Percentiles rank a stretch among this genome's conserved stretches.
These are phyloP conservation scores for Cajanus cajan DNA, from an alignment of 306 rosid genomes.

Conservation along the genomic window DNA sequence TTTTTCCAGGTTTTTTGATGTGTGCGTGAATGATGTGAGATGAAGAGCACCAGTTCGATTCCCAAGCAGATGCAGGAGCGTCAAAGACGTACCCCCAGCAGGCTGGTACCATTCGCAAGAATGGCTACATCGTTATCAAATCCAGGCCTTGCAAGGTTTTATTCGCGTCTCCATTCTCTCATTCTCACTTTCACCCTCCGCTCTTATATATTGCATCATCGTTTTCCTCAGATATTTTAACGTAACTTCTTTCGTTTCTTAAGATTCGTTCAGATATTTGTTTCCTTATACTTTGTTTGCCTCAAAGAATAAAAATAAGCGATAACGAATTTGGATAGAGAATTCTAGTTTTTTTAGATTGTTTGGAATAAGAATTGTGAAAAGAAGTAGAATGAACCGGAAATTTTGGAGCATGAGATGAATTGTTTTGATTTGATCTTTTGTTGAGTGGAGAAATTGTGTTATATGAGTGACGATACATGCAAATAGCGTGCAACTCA, in stretches of 20 bases:
- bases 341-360: neutral
- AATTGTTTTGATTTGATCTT: constrained; percentile 4
- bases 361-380: neutral
- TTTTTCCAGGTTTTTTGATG: too few species aligned
- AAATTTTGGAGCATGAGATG: neutral
- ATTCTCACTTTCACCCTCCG: neutral
- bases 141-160: constrained; percentile 69
- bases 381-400: neutral
- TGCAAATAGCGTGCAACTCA: neutral
- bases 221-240: neutral
- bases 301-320: neutral
- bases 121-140: constrained; percentile 68
- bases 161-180: neutral
- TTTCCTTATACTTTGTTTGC: neutral
- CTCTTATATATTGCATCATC: neutral
- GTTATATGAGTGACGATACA: neutral
- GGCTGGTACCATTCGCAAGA: constrained; percentile 74
- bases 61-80: constrained; percentile 69
- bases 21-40: constrained; percentile 52
- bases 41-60: constrained; percentile 74
- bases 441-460: neutral
- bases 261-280: neutral
- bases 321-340: neutral
- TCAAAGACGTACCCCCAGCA: constrained; percentile 73
- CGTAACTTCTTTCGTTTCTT: neutral